phyloP scores from a whole-genome alignment of 345 rosid genomes.

The Brassica juncea region DNA sequence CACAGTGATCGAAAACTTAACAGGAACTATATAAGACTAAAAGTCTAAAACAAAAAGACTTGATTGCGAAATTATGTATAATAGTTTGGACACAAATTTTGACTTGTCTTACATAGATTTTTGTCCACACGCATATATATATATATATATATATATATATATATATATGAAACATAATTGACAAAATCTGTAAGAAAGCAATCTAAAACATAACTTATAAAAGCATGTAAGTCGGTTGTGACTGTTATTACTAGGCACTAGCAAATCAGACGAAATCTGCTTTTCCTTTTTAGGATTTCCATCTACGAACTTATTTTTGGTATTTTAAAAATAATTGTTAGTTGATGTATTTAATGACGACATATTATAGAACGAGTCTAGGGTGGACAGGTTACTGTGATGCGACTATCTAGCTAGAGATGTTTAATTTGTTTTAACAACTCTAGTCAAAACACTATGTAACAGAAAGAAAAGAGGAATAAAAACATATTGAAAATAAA shows the following conservation, averaged over 20 bases:
- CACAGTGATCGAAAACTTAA: background rate
- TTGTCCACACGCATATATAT: background rate
- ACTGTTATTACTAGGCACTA: background rate
- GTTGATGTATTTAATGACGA: background rate
- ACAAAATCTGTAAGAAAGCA: background rate
- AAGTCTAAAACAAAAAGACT: conserved; percentile 15
- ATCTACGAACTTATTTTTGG: background rate
- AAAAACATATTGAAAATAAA: background rate
- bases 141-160: background rate
- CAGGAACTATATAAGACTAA: background rate
- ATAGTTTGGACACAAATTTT: conserved; percentile 3
- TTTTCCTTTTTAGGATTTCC: background rate
- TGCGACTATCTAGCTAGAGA: background rate
- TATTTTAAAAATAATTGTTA: background rate
- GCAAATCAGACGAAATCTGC: background rate
- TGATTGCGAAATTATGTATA: conserved; percentile 1
- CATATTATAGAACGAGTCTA: background rate
- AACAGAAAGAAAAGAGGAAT: background rate
- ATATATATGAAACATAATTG: background rate
- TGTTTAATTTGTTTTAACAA: background rate
- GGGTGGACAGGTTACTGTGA: background rate
- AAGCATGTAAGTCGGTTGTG: background rate
- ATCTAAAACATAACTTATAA: background rate
- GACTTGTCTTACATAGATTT: background rate
- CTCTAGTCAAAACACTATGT: background rate